Percentiles rank a stretch among this genome's conserved stretches.
Conservation (phyloP, 768 basidiomycete genomes). For the Pleurotus pulmonarius region DNA sequence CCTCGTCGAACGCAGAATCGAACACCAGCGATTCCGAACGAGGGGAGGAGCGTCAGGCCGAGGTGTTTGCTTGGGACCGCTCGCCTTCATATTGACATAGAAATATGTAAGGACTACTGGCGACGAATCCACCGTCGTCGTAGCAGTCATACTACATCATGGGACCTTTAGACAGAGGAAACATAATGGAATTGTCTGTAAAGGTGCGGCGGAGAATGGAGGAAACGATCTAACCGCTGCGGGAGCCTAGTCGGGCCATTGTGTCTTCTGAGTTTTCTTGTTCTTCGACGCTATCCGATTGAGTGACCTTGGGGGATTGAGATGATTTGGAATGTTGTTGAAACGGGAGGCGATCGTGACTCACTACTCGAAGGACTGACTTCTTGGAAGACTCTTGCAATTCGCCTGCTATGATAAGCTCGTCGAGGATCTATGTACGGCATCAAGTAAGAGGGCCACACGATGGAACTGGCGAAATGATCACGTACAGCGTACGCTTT, state of each 20-base stretch:
- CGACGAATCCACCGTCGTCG: too few relatives aligned
- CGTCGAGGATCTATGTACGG: slow-evolving; percentile 71
- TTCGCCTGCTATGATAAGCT: slow-evolving; percentile 91
- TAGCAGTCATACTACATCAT: slow-evolving; percentile 30
- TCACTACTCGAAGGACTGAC: slow-evolving; percentile 57
- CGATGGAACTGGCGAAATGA: not conserved
- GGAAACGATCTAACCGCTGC: slow-evolving; percentile 53
- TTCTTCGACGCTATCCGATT: slow-evolving; percentile 80
- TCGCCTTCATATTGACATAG: too few relatives aligned
- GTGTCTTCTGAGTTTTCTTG: slow-evolving; percentile 83
- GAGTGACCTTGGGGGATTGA: slow-evolving; percentile 60
- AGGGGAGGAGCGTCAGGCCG: too few relatives aligned
- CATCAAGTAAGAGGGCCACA: not conserved
- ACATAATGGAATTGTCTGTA: slow-evolving; percentile 12
- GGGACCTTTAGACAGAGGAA: slow-evolving; percentile 34
- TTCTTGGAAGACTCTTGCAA: slow-evolving; percentile 89
- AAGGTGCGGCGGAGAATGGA: slow-evolving; percentile 10
- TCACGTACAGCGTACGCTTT: slow-evolving; percentile 80
- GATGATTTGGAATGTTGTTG: not conserved
- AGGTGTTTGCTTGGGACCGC: too few relatives aligned
- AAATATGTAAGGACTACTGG: too few relatives aligned
- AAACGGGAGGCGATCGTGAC: slow-evolving; percentile 9
- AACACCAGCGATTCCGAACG: too few relatives aligned
- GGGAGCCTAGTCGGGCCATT: slow-evolving; percentile 71
- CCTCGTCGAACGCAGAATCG: too few relatives aligned